These are phyloP conservation scores for Arachis stenosperma DNA, from an alignment of 306 rosid genomes.

Conservation along the genomic window DNA sequence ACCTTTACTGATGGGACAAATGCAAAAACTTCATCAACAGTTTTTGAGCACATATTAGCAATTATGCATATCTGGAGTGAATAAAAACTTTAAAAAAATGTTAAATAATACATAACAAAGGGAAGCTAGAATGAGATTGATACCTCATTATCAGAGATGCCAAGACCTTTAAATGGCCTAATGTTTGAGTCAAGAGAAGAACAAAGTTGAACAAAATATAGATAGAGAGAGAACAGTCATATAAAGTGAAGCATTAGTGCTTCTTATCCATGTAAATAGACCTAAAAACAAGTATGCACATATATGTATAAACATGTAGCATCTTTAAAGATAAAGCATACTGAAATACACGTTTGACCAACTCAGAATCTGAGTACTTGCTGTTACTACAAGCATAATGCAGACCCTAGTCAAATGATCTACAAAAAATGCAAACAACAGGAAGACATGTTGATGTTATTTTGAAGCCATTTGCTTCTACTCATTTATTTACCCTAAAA, in stretches of 20 bases:
- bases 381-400: constrained; percentile 65
- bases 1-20: constrained; percentile 87
- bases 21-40: constrained; percentile 77
- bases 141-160: constrained; percentile 80
- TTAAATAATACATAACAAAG: constrained; percentile 21
- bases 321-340: constrained; percentile 60
- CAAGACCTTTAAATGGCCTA: constrained; percentile 59
- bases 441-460: constrained; percentile 6
- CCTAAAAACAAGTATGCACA: neutral
- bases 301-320: neutral
- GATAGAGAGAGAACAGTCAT: constrained; percentile 8
- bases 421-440: constrained; percentile 36
- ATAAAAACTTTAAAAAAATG: constrained; percentile 39
- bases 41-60: constrained; percentile 79
- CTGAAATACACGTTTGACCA: constrained; percentile 64
- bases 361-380: constrained; percentile 51
- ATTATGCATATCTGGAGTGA: constrained; percentile 74
- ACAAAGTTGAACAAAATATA: constrained; percentile 25
- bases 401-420: constrained; percentile 83
- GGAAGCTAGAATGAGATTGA: constrained; percentile 37
- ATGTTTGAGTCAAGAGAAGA: constrained; percentile 64
- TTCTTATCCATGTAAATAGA: constrained; percentile 21
- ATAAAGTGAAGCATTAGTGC: constrained; percentile 12
- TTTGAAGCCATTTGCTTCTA: too few relatives aligned
- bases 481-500: too few relatives aligned